Evolutionary conservation across 192 early-diverging fungal genomes (phyloP), one percentile per base, ranked within the genome.

Genomic region (Coemansia sp.): DNA sequence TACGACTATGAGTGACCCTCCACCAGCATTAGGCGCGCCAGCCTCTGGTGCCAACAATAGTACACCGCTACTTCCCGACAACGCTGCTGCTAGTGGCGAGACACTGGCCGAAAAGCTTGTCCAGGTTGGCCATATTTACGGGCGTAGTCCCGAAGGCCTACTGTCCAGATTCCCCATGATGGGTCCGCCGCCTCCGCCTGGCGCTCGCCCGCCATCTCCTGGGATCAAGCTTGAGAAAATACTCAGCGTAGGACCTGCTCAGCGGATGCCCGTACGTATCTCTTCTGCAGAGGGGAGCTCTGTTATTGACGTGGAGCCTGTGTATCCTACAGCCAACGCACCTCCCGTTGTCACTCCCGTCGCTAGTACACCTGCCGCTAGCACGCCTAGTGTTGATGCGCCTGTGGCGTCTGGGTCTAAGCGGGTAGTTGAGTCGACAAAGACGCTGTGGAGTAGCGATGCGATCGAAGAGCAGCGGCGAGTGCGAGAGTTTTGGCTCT

Each of bases 401-500:
- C 51, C 21, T n/a, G 34, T 2, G 25, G 6, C 29, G 12, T 34
- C 55, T 32, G 55, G 55, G 55, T 31, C 12, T 34, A 58, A 58
- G 31, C 55, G 55, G 29, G 55, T 12, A 32, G 31, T 31, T 4
- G 48, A 45, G 10, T 27, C 48, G 11, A 44, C 62, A 45, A 50
- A 53, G 9, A 44, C 62, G 50, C 42, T 72, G 15, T 80, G 78
- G 78, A 70, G 48, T 53, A 68, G 55, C 75, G 69, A 77, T 11
- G 25, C 62, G 9, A 23, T 62, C 9, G 70, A 69, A 17, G 82
- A 84, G 57, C 61, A 70, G n/a, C 61, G 34, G 41, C 73, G 70
- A 44, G 68, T 84, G 45, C 73, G 82, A 19, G 57, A 68, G 4
- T 84, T 73, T 32, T 84, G 82, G 82, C 63, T 76, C 1, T 64